Evolutionary conservation across 768 basidiomycete species (phyloP).

Genomic region (Suillus occidentalis): DNA sequence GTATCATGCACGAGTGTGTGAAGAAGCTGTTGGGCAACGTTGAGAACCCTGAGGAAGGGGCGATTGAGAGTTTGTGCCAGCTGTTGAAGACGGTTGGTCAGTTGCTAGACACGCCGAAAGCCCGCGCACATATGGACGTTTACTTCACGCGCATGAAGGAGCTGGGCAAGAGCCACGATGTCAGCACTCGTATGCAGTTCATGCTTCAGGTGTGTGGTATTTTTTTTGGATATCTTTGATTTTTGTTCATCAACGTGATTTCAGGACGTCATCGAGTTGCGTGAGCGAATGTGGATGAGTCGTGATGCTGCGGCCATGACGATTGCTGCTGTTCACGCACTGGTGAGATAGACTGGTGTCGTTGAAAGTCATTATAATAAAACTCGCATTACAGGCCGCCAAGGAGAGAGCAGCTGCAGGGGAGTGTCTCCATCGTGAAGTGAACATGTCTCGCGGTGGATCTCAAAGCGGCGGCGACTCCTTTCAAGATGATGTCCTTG

Average conservation of each 20-base stretch:
- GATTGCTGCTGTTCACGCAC: constrained; percentile 85
- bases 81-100: constrained; percentile 87
- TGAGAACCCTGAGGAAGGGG: constrained; percentile 95
- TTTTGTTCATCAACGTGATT: neutral
- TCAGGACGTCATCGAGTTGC: constrained; percentile 90
- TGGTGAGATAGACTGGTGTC: constrained; percentile 45
- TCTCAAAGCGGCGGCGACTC: constrained; percentile 54
- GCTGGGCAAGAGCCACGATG: constrained; percentile 68
- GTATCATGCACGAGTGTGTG: constrained; percentile 98
- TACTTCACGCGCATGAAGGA: constrained; percentile 92
- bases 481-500: constrained; percentile 62
- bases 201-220: constrained; percentile 83
- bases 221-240: neutral
- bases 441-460: constrained; percentile 81
- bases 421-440: constrained; percentile 56
- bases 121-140: constrained; percentile 83
- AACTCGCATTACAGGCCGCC: constrained; percentile 52
- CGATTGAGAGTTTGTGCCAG: constrained; percentile 95
- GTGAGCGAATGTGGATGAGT: constrained; percentile 77
- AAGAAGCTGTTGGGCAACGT: constrained; percentile 94
- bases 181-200: constrained; percentile 87
- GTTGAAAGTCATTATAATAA: constrained; percentile 8
- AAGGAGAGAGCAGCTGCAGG: constrained; percentile 74
- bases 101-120: constrained; percentile 77
- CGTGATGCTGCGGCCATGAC: constrained; percentile 84